Evolutionary conservation across 108 stramenopile genomes (phyloP).

Genomic region (Pelagomonas calceolata): DNA sequence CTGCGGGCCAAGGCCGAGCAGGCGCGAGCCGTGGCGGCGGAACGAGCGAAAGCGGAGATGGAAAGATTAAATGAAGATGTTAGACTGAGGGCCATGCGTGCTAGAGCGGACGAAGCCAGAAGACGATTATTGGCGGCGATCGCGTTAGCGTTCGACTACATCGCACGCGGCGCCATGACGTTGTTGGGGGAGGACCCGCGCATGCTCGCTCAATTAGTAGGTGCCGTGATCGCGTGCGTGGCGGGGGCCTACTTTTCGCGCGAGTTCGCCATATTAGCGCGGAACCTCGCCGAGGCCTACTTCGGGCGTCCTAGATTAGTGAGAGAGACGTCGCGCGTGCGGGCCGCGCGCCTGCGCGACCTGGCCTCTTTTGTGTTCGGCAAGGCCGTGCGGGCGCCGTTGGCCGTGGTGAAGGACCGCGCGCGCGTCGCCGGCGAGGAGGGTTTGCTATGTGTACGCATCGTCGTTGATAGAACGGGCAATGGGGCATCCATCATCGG

Average conservation of each 20-base stretch:
- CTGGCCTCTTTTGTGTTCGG: no score
- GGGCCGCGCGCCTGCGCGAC: slow-evolving; percentile 37
- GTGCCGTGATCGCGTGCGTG: no score
- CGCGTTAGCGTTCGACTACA: slow-evolving; percentile 27
- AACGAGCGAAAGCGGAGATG: slow-evolving; percentile 47
- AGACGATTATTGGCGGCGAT: slow-evolving; percentile 51
- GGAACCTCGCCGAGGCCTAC: slow-evolving; percentile 44
- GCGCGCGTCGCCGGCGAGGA: no score
- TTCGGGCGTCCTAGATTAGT: slow-evolving; percentile 60
- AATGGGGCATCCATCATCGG: no score
- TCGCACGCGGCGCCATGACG: neutral
- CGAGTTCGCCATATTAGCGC: slow-evolving; percentile 35
- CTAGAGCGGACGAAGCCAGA: slow-evolving; percentile 49
- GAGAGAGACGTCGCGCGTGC: slow-evolving; percentile 60
- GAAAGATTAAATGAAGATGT: slow-evolving; percentile 66
- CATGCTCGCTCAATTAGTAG: neutral
- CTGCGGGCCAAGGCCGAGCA: no score
- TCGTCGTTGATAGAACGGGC: no score
- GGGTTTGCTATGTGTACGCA: no score
- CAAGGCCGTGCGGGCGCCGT: no score
- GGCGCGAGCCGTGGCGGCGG: slow-evolving; percentile 31
- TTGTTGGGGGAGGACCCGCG: slow-evolving; percentile 17
- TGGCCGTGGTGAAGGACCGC: no score
- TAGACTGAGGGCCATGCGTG: slow-evolving; percentile 38
- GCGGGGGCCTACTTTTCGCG: slow-evolving; percentile 11